Evolutionary conservation across 805 yeast species (phyloP).

Genomic region (Ogataea saltuana): DNA sequence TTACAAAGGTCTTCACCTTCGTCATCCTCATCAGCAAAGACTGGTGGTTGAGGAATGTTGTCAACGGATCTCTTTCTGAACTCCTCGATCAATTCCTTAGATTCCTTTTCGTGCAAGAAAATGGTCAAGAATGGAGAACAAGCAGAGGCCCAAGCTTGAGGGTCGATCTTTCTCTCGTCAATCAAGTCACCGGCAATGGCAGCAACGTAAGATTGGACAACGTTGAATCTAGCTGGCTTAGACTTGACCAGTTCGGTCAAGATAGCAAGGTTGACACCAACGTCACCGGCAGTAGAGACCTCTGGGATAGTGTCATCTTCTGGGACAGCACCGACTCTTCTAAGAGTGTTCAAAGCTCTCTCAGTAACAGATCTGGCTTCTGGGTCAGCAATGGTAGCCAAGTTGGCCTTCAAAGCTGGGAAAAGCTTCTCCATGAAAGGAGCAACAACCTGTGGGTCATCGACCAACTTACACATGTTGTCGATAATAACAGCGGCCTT

Average conservation of each 20-base stretch:
- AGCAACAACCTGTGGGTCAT: constrained; percentile 99
- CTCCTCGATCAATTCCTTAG: constrained; percentile 87
- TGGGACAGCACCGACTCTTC: constrained; percentile 98
- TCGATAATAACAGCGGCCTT: constrained; percentile 99
- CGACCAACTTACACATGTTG: constrained; percentile 99
- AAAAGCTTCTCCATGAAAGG: constrained; percentile 94
- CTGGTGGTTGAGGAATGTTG: constrained; percentile 96
- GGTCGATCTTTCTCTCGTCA: constrained; percentile 95
- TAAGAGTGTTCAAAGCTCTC: constrained; percentile 95
- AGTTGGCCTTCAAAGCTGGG: constrained; percentile 95
- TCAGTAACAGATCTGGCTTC: constrained; percentile 98
- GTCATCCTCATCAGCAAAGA: constrained; percentile 88
- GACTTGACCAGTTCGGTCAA: constrained; percentile 70
- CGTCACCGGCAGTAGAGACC: constrained; percentile 98
- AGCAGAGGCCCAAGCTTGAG: constrained; percentile 85
- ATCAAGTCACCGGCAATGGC: constrained; percentile 98
- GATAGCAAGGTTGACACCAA: constrained; percentile 79
- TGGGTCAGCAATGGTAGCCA: constrained; percentile 98
- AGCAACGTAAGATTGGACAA: constrained; percentile 81
- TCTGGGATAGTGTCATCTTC: constrained; percentile 91
- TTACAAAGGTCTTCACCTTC: constrained; percentile 99
- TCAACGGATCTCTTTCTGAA: constrained; percentile 95
- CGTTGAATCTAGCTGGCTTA: constrained; percentile 74
- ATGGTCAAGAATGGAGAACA: constrained; percentile 93
- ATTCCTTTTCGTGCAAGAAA: constrained; percentile 90